phyloP scores from a whole-genome alignment of 495 filamentous ascomycete genomes.

The Lophium mytilinum region DNA sequence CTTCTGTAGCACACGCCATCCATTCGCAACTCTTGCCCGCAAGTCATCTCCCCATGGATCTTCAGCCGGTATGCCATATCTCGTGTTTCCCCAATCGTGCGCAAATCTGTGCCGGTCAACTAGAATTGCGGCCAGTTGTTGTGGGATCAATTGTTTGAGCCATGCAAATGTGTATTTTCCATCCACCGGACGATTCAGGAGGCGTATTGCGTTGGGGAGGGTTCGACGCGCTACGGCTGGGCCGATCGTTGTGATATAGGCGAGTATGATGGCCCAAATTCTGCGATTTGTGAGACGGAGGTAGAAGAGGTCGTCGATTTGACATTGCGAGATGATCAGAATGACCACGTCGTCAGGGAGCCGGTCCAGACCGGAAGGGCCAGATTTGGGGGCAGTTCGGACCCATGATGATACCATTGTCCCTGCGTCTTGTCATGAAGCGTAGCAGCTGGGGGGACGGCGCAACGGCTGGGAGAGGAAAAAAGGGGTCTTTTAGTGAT shows the following conservation, averaged over 20 bases:
- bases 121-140: constrained; percentile 15
- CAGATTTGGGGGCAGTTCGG: too few species aligned
- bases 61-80: constrained; percentile 19
- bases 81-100: constrained; percentile 1
- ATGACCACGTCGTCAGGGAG: constrained; percentile 21
- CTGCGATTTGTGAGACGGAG: constrained; percentile 11
- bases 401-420: too few species aligned
- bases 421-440: too few species aligned
- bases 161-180: constrained; percentile 14
- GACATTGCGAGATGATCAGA: constrained; percentile 13
- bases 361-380: background rate
- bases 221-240: constrained; percentile 11
- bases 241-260: constrained; percentile 10
- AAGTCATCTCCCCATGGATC: constrained; percentile 14
- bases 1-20: constrained; percentile 9
- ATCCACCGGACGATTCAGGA: constrained; percentile 1
- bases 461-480: too few species aligned
- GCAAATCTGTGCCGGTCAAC: constrained; percentile 19
- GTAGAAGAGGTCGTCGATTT: constrained; percentile 8
- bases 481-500: too few species aligned
- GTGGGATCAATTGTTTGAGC: constrained; percentile 16
- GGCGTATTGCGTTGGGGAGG: constrained; percentile 1
- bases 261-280: constrained; percentile 7
- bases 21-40: constrained; percentile 11
- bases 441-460: too few species aligned